These are phyloP conservation scores for Mycocentrospora acerina DNA, from an alignment of 2,329 filamentous ascomycete species.

Conservation along the genomic window DNA sequence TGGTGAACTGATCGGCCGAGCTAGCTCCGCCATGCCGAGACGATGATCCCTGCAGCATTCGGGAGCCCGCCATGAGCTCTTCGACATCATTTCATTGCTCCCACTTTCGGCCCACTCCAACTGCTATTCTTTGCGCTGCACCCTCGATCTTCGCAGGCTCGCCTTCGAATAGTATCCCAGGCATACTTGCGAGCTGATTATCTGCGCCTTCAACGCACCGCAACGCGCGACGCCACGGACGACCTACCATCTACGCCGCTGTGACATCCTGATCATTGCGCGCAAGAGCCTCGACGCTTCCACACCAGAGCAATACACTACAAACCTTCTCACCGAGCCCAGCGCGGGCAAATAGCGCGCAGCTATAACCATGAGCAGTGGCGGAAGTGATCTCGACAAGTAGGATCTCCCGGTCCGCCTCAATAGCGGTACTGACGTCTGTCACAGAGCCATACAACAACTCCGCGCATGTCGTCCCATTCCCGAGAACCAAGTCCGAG, in stretches of 20 bases:
- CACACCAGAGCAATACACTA: constrained; percentile 1
- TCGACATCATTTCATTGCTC: no score
- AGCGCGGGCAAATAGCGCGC: constrained; percentile 16
- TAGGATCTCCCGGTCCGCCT: constrained; percentile 47
- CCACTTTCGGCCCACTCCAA: no score
- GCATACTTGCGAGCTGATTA: no score
- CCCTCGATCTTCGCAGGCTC: no score
- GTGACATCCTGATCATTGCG: not conserved
- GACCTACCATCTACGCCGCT: no score
- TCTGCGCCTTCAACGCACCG: no score
- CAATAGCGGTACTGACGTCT: constrained; percentile 13
- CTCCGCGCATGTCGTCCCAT: constrained; percentile 95
- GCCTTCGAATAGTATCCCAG: no score
- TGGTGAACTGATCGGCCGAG: constrained; percentile 9
- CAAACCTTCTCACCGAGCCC: constrained; percentile 1
- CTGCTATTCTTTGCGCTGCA: no score
- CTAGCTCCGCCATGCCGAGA: constrained; percentile 2
- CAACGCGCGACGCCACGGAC: no score
- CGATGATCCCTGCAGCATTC: constrained; percentile 17
- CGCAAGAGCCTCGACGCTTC: not conserved
- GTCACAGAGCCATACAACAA: constrained; percentile 82
- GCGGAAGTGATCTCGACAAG: constrained; percentile 94
- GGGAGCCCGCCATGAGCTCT: constrained; percentile 1
- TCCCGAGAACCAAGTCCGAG: constrained; percentile 90
- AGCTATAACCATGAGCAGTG: constrained; percentile 34